Conservation (phyloP, 345 rosid species). For the Linum trigynum region DNA sequence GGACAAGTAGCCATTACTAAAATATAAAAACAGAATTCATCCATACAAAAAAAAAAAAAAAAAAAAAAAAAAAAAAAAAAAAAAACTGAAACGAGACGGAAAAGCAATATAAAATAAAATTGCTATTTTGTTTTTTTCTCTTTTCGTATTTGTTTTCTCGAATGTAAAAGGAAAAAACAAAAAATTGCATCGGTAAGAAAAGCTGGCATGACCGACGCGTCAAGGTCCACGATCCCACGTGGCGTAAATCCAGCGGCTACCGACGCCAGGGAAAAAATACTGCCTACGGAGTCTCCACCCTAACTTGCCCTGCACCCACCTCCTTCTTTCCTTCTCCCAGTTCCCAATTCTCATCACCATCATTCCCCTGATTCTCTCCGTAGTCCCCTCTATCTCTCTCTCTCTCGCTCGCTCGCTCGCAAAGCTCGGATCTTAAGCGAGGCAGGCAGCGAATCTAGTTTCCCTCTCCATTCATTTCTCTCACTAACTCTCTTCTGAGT, state of each 20-base stretch:
- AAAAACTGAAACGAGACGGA: too few relatives aligned
- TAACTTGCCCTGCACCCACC: slow-evolving; percentile 26
- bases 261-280: slow-evolving; percentile 32
- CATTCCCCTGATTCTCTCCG: not conserved
- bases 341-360: slow-evolving; percentile 3
- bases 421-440: too few relatives aligned
- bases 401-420: not conserved
- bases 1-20: too few relatives aligned
- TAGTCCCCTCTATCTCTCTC: slow-evolving; percentile 1
- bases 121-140: too few relatives aligned
- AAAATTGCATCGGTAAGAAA: too few relatives aligned
- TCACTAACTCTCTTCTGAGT: not conserved
- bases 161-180: too few relatives aligned
- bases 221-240: slow-evolving; percentile 17
- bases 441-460: not conserved
- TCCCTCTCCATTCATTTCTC: not conserved
- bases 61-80: too few relatives aligned
- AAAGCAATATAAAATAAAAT: too few relatives aligned
- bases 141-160: too few relatives aligned
- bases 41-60: too few relatives aligned
- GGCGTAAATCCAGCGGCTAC: slow-evolving; percentile 42
- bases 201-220: slow-evolving; percentile 12
- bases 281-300: slow-evolving; percentile 11
- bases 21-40: too few relatives aligned
- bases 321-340: not conserved